Percentiles rank a stretch among this genome's conserved stretches.
Evolutionary conservation across 805 yeast species (phyloP).

Genomic region (Teunomyces cretensis): DNA sequence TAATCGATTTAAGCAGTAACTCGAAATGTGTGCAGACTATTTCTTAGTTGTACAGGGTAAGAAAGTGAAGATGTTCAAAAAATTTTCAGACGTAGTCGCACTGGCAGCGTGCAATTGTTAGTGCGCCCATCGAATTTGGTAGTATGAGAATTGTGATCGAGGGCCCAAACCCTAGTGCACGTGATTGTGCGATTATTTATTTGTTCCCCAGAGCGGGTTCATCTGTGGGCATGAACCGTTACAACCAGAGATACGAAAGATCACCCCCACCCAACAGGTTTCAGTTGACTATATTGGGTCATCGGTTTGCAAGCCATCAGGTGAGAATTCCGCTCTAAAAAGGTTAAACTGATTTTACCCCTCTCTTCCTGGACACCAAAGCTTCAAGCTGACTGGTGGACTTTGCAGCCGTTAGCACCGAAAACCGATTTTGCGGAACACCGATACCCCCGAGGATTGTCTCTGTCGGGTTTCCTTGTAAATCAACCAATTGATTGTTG

Average conservation of each 20-base stretch:
- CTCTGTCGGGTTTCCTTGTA: not conserved
- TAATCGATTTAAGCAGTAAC: constrained; percentile 46
- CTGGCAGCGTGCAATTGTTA: not conserved
- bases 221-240: too few species aligned
- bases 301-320: too few species aligned
- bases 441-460: not conserved
- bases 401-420: not conserved
- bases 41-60: constrained; percentile 32
- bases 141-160: not conserved
- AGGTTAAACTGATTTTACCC: too few species aligned
- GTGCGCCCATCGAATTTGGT: not conserved
- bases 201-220: too few species aligned
- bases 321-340: too few species aligned
- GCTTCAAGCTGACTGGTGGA: not conserved
- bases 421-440: not conserved
- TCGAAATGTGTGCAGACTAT: constrained; percentile 43
- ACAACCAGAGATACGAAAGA: too few species aligned
- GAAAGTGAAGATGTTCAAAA: constrained; percentile 2
- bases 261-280: too few species aligned
- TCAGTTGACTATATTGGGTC: too few species aligned
- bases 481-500: not conserved
- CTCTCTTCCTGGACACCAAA: too few species aligned
- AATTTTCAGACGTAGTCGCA: constrained; percentile 2
- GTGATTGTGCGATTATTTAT: not conserved
- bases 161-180: not conserved